Evolutionary conservation across 441 rosid species (phyloP).

Genomic region (Viola pubescens): DNA sequence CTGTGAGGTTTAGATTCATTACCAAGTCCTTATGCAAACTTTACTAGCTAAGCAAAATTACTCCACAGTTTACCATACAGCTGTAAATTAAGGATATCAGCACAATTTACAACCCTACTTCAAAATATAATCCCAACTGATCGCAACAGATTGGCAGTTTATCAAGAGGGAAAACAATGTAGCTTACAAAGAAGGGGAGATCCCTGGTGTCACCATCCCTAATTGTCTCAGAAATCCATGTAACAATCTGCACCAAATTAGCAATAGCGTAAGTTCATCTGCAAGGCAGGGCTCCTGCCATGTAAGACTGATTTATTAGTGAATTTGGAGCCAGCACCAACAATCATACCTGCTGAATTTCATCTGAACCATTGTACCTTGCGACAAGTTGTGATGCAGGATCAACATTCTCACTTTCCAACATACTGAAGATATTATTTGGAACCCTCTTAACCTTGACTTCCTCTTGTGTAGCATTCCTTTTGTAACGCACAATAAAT

Average conservation of each 20-base stretch:
- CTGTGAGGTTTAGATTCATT: too few relatives aligned
- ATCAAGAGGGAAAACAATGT: not conserved
- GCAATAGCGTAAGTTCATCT: not conserved
- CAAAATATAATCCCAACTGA: too few relatives aligned
- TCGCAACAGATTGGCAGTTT: not conserved
- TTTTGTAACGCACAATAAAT: constrained; percentile 79
- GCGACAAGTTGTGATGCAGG: constrained; percentile 92
- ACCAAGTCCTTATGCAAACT: too few relatives aligned
- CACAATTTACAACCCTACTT: not conserved
- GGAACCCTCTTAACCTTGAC: constrained; percentile 38
- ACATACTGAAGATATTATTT: constrained; percentile 43
- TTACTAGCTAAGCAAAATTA: too few relatives aligned
- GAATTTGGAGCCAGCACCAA: constrained; percentile 9
- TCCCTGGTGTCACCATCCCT: constrained; percentile 83
- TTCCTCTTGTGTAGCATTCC: constrained; percentile 55
- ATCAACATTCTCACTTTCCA: constrained; percentile 54
- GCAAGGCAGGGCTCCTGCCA: not conserved
- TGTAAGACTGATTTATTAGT: not conserved
- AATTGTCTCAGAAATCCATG: constrained; percentile 75
- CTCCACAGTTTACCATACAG: too few relatives aligned
- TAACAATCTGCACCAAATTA: constrained; percentile 46
- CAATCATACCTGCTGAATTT: constrained; percentile 53
- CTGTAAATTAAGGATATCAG: too few relatives aligned
- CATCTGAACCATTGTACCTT: constrained; percentile 67
- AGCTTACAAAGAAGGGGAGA: constrained; percentile 78